These are phyloP conservation scores for Microcos paniculata DNA, from an alignment of 345 rosid species.

Conservation along the genomic window DNA sequence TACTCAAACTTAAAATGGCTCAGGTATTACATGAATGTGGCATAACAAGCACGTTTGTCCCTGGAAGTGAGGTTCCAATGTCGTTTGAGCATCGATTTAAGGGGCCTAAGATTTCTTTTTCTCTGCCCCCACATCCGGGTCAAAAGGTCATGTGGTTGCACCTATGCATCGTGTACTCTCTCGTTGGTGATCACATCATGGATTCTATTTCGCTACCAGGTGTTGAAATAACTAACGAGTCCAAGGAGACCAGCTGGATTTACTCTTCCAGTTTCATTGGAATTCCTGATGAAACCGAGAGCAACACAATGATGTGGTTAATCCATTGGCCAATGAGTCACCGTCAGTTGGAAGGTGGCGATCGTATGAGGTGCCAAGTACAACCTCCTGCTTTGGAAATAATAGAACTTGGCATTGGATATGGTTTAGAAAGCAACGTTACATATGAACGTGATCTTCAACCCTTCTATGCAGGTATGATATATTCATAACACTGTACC, in stretches of 20 bases:
- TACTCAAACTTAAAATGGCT: neutral
- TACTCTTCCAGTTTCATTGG: constrained; percentile 21
- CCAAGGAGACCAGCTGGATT: neutral
- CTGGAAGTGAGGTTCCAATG: constrained; percentile 16
- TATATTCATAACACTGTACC: no score
- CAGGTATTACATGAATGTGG: constrained; percentile 25
- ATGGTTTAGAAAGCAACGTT: neutral
- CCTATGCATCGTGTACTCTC: neutral
- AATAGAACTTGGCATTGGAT: neutral
- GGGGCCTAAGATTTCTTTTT: constrained; percentile 8
- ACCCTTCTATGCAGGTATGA: constrained; percentile 10
- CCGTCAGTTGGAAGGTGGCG: neutral
- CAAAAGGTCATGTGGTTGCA: neutral
- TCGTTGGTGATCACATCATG: neutral
- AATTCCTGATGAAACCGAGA: neutral
- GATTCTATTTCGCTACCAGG: constrained; percentile 8
- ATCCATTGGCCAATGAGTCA: neutral
- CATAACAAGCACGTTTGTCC: constrained; percentile 20
- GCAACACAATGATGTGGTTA: neutral
- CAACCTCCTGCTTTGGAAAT: neutral
- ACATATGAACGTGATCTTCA: neutral
- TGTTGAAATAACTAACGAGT: constrained; percentile 8
- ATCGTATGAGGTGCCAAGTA: neutral
- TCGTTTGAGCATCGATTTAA: neutral
- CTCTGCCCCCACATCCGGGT: neutral